Percentiles rank a stretch among this genome's conserved stretches.
phyloP scores from a whole-genome alignment of 108 stramenopile genomes.

The Nitzschia putrida region DNA sequence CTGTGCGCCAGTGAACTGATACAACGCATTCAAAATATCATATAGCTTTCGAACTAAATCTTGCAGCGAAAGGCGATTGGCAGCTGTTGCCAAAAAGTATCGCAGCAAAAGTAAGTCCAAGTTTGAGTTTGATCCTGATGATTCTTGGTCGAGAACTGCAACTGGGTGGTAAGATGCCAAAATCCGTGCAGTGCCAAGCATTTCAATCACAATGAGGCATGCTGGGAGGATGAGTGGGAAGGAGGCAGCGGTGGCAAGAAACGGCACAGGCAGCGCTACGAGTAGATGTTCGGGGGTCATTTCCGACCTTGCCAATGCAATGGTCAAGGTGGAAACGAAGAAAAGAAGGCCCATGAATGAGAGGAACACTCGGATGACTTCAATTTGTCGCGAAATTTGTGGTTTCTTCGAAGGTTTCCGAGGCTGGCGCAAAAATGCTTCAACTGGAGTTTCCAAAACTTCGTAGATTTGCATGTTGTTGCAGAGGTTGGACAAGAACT shows the following conservation, averaged over 20 bases:
- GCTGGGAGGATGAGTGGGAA: slow-evolving; percentile 65
- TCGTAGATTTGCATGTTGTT: slow-evolving; percentile 67
- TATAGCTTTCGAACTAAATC: slow-evolving; percentile 5
- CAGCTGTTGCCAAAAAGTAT: slow-evolving; percentile 60
- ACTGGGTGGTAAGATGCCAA: slow-evolving; percentile 69
- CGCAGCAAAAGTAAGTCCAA: slow-evolving; percentile 42
- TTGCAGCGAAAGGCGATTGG: slow-evolving; percentile 59
- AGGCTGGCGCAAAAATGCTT: slow-evolving; percentile 52
- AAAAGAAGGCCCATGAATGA: slow-evolving; percentile 36
- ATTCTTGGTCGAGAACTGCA: slow-evolving; percentile 28
- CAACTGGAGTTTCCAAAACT: slow-evolving; percentile 68
- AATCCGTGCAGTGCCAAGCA: slow-evolving; percentile 73
- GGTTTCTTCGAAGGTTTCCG: slow-evolving; percentile 50
- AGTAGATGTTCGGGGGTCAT: slow-evolving; percentile 26
- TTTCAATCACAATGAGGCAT: slow-evolving; percentile 67
- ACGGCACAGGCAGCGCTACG: slow-evolving; percentile 52
- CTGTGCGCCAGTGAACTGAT: background rate
- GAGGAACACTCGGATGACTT: slow-evolving; percentile 46
- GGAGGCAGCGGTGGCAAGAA: slow-evolving; percentile 60
- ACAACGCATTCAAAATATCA: background rate
- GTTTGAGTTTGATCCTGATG: slow-evolving; percentile 5
- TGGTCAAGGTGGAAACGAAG: slow-evolving; percentile 39
- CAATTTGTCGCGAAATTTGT: slow-evolving; percentile 59
- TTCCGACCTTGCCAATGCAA: slow-evolving; percentile 51
- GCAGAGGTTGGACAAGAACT: slow-evolving; percentile 58